Evolutionary conservation across 2,329 filamentous ascomycete genomes (phyloP), one percentile per base, ranked within the genome.

Genomic region (Reticulascus tulasneorum): DNA sequence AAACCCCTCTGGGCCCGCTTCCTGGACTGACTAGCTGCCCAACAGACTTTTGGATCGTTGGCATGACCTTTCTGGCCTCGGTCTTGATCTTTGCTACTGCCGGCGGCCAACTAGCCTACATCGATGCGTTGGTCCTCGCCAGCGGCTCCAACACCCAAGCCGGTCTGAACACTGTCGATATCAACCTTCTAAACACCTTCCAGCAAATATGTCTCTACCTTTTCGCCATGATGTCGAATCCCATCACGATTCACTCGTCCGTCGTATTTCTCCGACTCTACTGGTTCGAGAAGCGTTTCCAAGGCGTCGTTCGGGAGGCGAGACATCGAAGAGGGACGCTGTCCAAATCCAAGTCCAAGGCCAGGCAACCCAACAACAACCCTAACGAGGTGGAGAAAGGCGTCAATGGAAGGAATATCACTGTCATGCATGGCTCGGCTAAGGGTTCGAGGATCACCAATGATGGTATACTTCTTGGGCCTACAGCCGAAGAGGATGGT

Each of bases 221-320:
- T 7, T 70, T 86, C 25, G 69, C 83, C 5, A 82, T 88, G 70
- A 50, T 87, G 10, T 80, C 83, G 18, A 94, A 88, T 33, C 89
- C 89, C 1, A 93, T 95, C 43, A 82, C 85, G 29, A 82, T 95
- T 50, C 81, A 94, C 54, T 79, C 85, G 3, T 84, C 79, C 28
- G 88, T 98, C 28, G 93, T 98, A 7, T 91, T 95, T 50, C 73
- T 97, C 11, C 84, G 93, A 18, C 70, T 98, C 2, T 96, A 95
- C 63, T 98, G 91, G 91, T 98, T 98, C 56, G 90, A 98, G 62
- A 95, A 94, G 61, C 79, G 90, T 7, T 97, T 98, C 56, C 85
- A 94, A 55, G 75, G 86, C 50, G 77, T 95, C 46, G 89, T 85
- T 11, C 73, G 73, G 22, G 86, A 94, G 50, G 81, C 86, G 2